These are phyloP conservation scores for Gnaphalium uliginosum DNA, from an alignment of 129 eudicot genomes.

Conservation along the genomic window DNA sequence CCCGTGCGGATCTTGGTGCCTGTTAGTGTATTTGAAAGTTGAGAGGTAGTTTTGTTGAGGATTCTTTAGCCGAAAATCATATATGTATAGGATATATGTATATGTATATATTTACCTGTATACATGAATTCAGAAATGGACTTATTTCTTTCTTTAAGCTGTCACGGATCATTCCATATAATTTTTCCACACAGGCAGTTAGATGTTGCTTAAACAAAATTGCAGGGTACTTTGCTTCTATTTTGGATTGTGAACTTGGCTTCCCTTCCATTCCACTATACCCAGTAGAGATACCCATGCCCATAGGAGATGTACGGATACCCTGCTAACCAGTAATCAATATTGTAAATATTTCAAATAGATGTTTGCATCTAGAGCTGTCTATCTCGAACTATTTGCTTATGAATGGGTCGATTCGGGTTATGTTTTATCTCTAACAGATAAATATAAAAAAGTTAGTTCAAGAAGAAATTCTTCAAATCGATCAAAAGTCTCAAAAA, in stretches of 20 bases:
- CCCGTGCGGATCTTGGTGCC: constrained; percentile 95
- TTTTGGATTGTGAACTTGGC: constrained; percentile 60
- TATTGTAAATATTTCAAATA: background rate
- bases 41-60: constrained; percentile 1
- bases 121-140: constrained; percentile 78
- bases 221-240: constrained; percentile 97
- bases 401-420: background rate
- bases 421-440: background rate
- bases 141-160: constrained; percentile 92
- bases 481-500: background rate
- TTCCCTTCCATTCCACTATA: constrained; percentile 94
- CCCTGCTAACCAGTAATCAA: constrained; percentile 46
- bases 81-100: background rate
- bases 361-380: background rate
- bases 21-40: constrained; percentile 38
- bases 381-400: background rate
- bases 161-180: constrained; percentile 96
- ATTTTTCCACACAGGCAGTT: constrained; percentile 93
- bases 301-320: constrained; percentile 62
- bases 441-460: too few relatives aligned
- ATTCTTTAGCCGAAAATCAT: background rate
- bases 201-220: constrained; percentile 93
- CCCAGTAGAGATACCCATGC: constrained; percentile 69
- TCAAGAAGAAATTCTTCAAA: background rate
- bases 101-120: constrained; percentile 57